Base-by-base conservation (phyloP, 148 eudicot genomes). In the Fagopyrum esculentum region DNA sequence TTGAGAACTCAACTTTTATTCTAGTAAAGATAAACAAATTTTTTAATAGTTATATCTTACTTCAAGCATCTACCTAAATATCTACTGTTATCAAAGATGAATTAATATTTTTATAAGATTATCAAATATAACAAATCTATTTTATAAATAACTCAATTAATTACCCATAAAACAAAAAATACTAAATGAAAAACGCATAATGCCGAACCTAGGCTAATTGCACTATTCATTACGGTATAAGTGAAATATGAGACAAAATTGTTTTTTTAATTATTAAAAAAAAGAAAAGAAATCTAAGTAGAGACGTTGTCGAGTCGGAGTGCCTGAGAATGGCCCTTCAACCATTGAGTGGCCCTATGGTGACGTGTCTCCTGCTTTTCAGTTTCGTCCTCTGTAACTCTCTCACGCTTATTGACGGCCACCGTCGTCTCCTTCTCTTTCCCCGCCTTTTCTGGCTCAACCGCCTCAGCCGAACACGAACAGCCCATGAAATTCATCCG, bases 381-480 rank as follows among this genome's bases (percentile, higher is more conserved):
- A 5, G 10, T 9, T 48, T 30, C 70, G 3, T 19, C 63, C 63
- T 57, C 64, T 30, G 64, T 9, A 19, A 16, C 9, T 13, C 69
- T 35, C 69, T 63, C 40, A 9, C 69, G 69, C 69, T 46, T 71
- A 17, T 71, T 71, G 49, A 44, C 50, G 6, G 6, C 73, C 73
- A 6, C 50, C 73, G 16, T 16, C 16, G 16, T 49, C 73, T 1
- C 50, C 73, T 13, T 16, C 71, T 16, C n/a, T 69, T 44, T 69
- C 50, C 73, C 73, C 73, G 6, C 52, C 30, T 48, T 71, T 71
- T 46, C 73, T 5, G 73, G 73, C 73, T 45, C 73, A 48, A 71
- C 54, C 51, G 40, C 73, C 29, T 15, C 73, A 6, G 17, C 73
- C 54, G 73, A 45, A 16, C 73, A 71, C 73, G 11, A 45, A 13